Evolutionary conservation across 2,329 filamentous ascomycete species (phyloP).

Genomic region (Endoconidiophora polonica): DNA sequence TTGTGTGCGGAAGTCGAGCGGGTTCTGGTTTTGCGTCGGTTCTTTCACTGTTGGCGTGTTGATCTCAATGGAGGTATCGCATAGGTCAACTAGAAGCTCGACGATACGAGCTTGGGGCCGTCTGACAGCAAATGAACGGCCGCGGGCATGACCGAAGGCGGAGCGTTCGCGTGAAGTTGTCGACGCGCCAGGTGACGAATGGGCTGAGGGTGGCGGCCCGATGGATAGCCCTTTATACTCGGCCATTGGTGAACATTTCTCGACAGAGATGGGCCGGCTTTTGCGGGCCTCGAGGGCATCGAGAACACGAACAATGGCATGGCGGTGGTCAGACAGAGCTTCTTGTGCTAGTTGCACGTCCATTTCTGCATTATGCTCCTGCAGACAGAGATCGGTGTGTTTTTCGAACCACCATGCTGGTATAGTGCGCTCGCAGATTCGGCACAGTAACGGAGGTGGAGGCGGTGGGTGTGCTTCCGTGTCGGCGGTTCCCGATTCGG

Average conservation of each 20-base stretch:
- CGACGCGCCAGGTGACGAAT: constrained; percentile 55
- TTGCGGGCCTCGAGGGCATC: constrained; percentile 75
- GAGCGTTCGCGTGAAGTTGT: constrained; percentile 58
- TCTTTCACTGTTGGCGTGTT: constrained; percentile 90
- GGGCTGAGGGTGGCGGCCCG: constrained; percentile 54
- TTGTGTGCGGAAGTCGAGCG: constrained; percentile 73
- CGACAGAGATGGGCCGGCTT: constrained; percentile 43
- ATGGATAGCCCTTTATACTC: constrained; percentile 85
- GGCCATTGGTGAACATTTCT: constrained; percentile 38
- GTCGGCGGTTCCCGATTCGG: constrained; percentile 65
- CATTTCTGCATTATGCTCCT: constrained; percentile 94
- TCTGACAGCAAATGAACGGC: constrained; percentile 78
- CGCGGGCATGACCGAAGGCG: constrained; percentile 63
- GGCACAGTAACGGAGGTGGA: constrained; percentile 73
- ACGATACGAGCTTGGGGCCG: constrained; percentile 85
- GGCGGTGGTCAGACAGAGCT: constrained; percentile 76
- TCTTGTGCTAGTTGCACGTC: constrained; percentile 95
- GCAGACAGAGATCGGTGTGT: constrained; percentile 86
- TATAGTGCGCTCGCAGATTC: constrained; percentile 94
- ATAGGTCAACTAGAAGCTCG: constrained; percentile 83
- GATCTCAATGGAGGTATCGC: constrained; percentile 89
- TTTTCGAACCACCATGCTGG: constrained; percentile 99
- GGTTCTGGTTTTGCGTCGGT: constrained; percentile 34
- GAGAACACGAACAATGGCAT: constrained; percentile 85
- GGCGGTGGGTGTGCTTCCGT: constrained; percentile 63